These are phyloP conservation scores for Boeremia lycopersici DNA, from an alignment of 2,329 filamentous ascomycete genomes.

Conservation along the genomic window DNA sequence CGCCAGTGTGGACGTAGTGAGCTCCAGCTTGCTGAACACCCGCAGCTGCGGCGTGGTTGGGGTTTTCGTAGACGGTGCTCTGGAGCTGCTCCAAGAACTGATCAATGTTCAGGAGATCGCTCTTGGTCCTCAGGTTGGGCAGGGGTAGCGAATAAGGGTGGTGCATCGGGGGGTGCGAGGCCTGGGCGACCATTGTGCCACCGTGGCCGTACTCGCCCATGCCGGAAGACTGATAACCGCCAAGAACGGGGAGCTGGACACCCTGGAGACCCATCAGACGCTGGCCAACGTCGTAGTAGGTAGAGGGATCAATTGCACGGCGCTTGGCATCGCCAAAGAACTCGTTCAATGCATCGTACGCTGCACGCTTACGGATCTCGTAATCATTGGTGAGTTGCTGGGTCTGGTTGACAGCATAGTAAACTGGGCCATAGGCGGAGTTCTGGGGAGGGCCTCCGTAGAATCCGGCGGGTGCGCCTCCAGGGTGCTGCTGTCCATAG, in stretches of 20 bases:
- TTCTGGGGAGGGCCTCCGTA: constrained; percentile 62
- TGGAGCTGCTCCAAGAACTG: constrained; percentile 96
- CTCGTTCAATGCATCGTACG: constrained; percentile 87
- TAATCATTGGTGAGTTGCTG: constrained; percentile 71
- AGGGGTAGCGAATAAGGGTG: constrained; percentile 85
- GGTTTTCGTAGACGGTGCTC: constrained; percentile 92
- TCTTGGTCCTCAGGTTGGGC: constrained; percentile 91
- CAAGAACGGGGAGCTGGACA: constrained; percentile 58
- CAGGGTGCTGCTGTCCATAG: constrained; percentile 60
- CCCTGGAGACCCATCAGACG: constrained; percentile 82
- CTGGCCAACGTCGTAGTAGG: constrained; percentile 90
- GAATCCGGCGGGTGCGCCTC: constrained; percentile 52
- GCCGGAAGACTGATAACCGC: constrained; percentile 39
- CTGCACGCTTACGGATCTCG: constrained; percentile 77
- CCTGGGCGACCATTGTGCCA: constrained; percentile 61
- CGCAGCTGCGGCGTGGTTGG: constrained; percentile 77
- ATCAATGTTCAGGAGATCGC: constrained; percentile 90
- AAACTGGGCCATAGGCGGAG: constrained; percentile 70
- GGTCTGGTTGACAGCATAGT: constrained; percentile 73
- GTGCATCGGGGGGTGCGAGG: constrained; percentile 69
- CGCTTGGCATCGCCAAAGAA: constrained; percentile 95
- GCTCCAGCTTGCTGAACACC: constrained; percentile 76
- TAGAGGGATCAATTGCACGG: constrained; percentile 83
- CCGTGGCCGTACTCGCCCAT: constrained; percentile 60
- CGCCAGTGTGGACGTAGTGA: constrained; percentile 64